These are phyloP conservation scores for Solanum sitiens DNA, from an alignment of 257 asterid species.

Conservation along the genomic window DNA sequence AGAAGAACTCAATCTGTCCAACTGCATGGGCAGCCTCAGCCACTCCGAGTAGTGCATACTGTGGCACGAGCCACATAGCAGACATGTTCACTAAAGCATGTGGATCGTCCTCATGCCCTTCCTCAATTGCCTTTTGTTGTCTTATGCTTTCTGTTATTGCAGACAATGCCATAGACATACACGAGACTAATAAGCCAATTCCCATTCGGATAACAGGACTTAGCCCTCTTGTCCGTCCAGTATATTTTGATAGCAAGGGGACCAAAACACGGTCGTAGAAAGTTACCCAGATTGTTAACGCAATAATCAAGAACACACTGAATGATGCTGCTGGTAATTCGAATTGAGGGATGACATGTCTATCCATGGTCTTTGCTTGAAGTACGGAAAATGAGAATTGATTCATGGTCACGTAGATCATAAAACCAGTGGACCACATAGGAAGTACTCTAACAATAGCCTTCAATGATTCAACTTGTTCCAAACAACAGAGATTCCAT, in stretches of 20 bases:
- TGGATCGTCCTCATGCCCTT: conserved; percentile 2
- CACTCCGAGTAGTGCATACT: neutral
- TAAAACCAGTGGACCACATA: conserved; percentile 5
- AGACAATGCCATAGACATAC: conserved; percentile 1
- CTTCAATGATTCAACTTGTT: conserved; percentile 4
- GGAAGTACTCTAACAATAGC: conserved; percentile 4
- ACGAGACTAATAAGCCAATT: neutral
- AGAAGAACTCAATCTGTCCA: conserved; percentile 11
- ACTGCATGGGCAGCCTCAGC: conserved; percentile 7
- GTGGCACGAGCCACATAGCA: conserved; percentile 17
- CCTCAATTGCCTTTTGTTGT: neutral
- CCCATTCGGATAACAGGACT: conserved; percentile 6
- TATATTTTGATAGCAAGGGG: neutral
- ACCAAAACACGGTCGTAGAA: conserved; percentile 5
- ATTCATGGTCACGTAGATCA: neutral
- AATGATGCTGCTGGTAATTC: conserved; percentile 16
- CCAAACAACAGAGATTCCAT: conserved; percentile 1
- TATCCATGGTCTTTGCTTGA: conserved; percentile 7
- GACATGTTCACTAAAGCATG: conserved; percentile 2
- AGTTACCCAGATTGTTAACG: neutral
- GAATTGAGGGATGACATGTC: conserved; percentile 1
- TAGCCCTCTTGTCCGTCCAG: neutral
- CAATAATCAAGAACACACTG: neutral
- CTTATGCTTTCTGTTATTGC: conserved; percentile 10
- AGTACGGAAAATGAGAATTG: neutral